Evolutionary conservation across 495 filamentous ascomycete genomes (phyloP).

Genomic region (Neohortaea acidophila): DNA sequence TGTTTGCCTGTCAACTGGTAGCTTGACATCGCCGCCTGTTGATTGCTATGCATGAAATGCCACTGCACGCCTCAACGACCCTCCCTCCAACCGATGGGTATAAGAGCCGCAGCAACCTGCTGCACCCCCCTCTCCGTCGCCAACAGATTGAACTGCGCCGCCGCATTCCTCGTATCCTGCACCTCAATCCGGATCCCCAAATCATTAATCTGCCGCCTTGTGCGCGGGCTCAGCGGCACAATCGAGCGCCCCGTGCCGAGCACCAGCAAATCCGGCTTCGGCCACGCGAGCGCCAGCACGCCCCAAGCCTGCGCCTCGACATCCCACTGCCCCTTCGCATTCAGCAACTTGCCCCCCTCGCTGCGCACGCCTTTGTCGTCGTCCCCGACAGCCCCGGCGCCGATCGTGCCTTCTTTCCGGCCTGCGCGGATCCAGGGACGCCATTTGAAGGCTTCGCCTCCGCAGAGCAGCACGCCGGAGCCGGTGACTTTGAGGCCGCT

Average conservation of each 20-base stretch:
- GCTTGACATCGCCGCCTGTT: no score
- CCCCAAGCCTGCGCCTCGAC: slow-evolving; percentile 57
- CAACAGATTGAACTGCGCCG: slow-evolving; percentile 64
- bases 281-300: slow-evolving; percentile 65
- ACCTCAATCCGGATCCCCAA: slow-evolving; percentile 79
- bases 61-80: slow-evolving; percentile 4
- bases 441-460: slow-evolving; percentile 81
- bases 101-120: slow-evolving; percentile 73
- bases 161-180: slow-evolving; percentile 85
- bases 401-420: slow-evolving; percentile 18
- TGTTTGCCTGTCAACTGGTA: no score
- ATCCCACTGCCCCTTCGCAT: slow-evolving; percentile 69
- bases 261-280: slow-evolving; percentile 83
- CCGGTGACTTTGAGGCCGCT: slow-evolving; percentile 53
- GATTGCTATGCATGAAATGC: no score
- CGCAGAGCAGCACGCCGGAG: slow-evolving; percentile 59
- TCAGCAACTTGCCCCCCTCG: slow-evolving; percentile 35
- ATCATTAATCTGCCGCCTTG: slow-evolving; percentile 51
- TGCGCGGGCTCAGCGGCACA: slow-evolving; percentile 58
- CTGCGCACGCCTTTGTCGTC: slow-evolving; percentile 24
- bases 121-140: slow-evolving; percentile 42
- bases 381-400: slow-evolving; percentile 19
- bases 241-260: slow-evolving; percentile 67
- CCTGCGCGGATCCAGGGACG: slow-evolving; percentile 47
- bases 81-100: slow-evolving; percentile 60